Evolutionary conservation across 2,329 filamentous ascomycete species (phyloP), one percentile per base, ranked within the genome.

Genomic region (Colletotrichum cereale): DNA sequence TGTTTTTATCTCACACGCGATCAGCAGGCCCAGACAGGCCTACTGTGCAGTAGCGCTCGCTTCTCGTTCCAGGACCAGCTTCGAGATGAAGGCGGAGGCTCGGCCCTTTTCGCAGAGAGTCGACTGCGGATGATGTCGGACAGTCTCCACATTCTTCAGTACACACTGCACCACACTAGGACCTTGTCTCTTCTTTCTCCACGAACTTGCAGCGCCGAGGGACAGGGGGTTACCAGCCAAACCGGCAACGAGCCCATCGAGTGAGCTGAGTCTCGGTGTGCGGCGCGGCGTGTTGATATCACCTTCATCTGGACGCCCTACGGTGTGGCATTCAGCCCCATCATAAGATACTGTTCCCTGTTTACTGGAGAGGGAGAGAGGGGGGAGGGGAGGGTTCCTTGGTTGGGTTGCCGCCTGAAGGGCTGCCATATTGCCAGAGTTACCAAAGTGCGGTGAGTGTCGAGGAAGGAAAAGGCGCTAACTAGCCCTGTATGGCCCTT

Each of bases 381-480:
- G 31, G 31, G 31, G 31, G 44, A 42, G 36, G 12, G 67, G 64
- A n/a, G 26, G 40, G 18, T 48, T 67, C 62, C 67, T 50, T 66
- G 67, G 31, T 34, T n/a, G 29, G 16, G 57, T 47, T 62, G 68
- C 50, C 52, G 57, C 50, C n/a, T 18, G 18, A 21, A 29, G 12
- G 31, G 31, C 38, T 61, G 63, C 47, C 31, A 67, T 21, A 52
- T 47, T 50, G 31, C 56, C n/a, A 42, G 29, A 55, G 48, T 29
- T 52, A 6, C n/a, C 62, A 67, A 71, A 71, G 67, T 71, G 67
- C 67, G 67, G 67, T 71, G 67, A 67, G 64, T 11, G 38, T 64
- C 4, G 47, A 16, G 8, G 7, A 34, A 16, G 31, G 21, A 2
- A 66, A 48, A 24, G 48, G 55, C 62, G 67, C 67, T 66, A 66